Base-by-base conservation (phyloP, 148 eudicot genomes). In the Arctostaphylos glauca region DNA sequence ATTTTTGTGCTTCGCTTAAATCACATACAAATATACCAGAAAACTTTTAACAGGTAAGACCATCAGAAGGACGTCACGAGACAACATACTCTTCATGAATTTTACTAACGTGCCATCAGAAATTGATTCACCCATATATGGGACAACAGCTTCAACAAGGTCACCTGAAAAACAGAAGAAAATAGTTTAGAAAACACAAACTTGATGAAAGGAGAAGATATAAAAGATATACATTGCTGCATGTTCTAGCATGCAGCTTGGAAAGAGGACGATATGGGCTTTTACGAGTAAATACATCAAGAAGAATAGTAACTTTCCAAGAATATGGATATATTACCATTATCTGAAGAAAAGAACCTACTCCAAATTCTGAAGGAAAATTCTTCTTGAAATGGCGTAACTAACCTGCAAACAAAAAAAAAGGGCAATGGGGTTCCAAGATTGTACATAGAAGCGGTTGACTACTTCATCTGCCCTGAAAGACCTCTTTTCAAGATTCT, bases 61-160 rank as follows among this genome's bases (percentile, higher is more conserved):
- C 19, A 5, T 38, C 31, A 68, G 46, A 38, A 67, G 73, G 38
- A 5, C 19, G 9, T 0, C 48, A 38, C 62, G 15, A 77, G 62
- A 55, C 44, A 82, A 81, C 95, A 19, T 90, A 94, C 97, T 90
- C 84, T 92, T 94, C 88, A 94, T 82, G 60, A 94, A 94, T 6
- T 89, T 83, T 5, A 94, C 95, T 53, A 94, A 67, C 74, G 97
- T 94, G 80, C 98, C 98, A 92, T 94, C 98, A 72, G 88, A 87
- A 78, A 94, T 89, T n/a, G 95, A 94, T 87, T 94, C 95, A 71
- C 97, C 97, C 97, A 94, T 94, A 81, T 81, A 87, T 38, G 98
- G 98, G 49, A 94, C 98, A 79, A 94, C 98, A 74, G 94, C 93
- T 77, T 94, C 95, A 46, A 94, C 92, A 46, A 84, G 79, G 79